Percentiles rank a stretch among this genome's conserved stretches.
Conservation (phyloP, 1,284 basidiomycete species). For the Cystobasidium slooffiae region DNA sequence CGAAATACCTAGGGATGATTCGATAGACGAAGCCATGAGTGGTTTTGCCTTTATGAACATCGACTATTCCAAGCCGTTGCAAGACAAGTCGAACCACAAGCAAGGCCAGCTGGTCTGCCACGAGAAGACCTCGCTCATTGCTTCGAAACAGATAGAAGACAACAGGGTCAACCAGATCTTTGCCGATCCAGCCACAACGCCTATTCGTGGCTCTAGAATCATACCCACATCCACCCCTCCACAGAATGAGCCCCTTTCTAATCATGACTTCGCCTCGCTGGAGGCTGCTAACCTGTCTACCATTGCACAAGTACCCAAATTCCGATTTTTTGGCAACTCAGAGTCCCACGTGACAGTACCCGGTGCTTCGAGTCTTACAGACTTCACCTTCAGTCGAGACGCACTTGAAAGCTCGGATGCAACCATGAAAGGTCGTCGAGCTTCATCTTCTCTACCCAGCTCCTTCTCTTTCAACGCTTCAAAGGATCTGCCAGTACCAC, state of each 20-base stretch:
- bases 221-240: slow-evolving; percentile 5
- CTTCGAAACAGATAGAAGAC: neutral
- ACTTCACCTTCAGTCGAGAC: neutral
- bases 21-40: slow-evolving; percentile 10
- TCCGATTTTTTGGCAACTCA: neutral
- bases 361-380: too few species aligned
- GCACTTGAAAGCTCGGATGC: too few species aligned
- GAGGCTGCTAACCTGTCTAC: slow-evolving; percentile 16
- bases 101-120: too few species aligned
- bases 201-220: too few species aligned
- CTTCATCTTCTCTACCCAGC: neutral
- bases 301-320: neutral
- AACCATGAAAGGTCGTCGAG: neutral
- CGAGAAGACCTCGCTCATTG: too few species aligned
- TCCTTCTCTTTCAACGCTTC: neutral
- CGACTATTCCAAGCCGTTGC: neutral
- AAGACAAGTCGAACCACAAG: neutral
- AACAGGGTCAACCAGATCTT: neutral
- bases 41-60: neutral
- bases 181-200: neutral
- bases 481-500: neutral
- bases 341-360: neutral
- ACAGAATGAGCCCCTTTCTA: neutral
- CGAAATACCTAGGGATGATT: neutral
- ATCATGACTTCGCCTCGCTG: neutral